phyloP scores from a whole-genome alignment of 805 yeast species.

The Ogataea trehalophila region DNA sequence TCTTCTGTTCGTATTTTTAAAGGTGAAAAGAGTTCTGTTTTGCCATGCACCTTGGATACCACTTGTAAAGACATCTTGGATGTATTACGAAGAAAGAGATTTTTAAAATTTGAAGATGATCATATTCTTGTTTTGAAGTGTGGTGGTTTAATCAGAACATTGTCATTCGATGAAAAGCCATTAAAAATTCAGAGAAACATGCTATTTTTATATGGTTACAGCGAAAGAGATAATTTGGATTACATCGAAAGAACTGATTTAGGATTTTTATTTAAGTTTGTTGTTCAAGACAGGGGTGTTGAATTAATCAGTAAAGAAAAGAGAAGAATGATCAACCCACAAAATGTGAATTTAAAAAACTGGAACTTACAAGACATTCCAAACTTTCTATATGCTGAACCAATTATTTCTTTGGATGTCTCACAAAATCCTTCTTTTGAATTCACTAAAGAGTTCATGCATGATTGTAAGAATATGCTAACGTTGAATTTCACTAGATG shows the following conservation, averaged over 20 bases:
- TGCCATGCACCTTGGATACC: constrained; percentile 74
- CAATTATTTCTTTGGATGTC: constrained; percentile 75
- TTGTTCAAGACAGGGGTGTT: constrained; percentile 65
- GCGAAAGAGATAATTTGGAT: constrained; percentile 68
- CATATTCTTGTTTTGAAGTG: constrained; percentile 71
- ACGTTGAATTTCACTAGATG: constrained; percentile 66
- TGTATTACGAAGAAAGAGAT: constrained; percentile 71
- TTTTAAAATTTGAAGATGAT: constrained; percentile 62
- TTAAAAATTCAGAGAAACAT: constrained; percentile 71
- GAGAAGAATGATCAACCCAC: constrained; percentile 49
- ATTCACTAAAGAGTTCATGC: constrained; percentile 81
- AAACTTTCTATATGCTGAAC: constrained; percentile 73
- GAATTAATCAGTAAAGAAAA: constrained; percentile 29
- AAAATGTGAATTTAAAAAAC: constrained; percentile 67
- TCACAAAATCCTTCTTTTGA: constrained; percentile 83
- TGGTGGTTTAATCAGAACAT: constrained; percentile 70
- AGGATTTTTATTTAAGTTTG: constrained; percentile 76
- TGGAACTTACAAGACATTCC: constrained; percentile 82
- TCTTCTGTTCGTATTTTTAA: constrained; percentile 65
- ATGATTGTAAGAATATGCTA: constrained; percentile 65
- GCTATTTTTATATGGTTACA: constrained; percentile 71
- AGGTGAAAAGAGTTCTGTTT: constrained; percentile 74
- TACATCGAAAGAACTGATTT: constrained; percentile 82
- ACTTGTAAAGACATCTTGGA: constrained; percentile 71
- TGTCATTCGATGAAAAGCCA: constrained; percentile 72